Conservation (phyloP, 106 monocot species). For the Allium fistulosum region DNA sequence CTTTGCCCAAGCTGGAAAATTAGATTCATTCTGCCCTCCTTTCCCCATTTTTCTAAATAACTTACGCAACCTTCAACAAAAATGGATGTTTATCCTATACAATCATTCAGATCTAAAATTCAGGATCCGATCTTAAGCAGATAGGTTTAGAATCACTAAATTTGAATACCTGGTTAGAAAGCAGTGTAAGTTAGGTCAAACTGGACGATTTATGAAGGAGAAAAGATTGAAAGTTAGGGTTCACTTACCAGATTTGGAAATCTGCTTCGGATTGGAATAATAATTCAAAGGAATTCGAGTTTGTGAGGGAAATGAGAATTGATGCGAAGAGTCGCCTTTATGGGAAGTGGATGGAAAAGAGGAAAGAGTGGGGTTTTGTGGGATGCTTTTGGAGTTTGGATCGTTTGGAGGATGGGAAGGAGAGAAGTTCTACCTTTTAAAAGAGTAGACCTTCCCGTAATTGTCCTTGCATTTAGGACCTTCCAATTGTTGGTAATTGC, state of each 20-base stretch:
- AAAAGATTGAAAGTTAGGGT: background rate
- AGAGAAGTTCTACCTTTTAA: too few species aligned
- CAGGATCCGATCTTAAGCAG: background rate
- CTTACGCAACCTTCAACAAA: background rate
- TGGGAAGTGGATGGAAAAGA: too few species aligned
- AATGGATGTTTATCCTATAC: background rate
- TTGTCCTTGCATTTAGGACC: too few species aligned
- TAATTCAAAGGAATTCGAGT: too few species aligned
- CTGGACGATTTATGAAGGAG: background rate
- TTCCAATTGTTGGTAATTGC: too few species aligned
- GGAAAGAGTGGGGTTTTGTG: too few species aligned
- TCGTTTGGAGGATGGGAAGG: too few species aligned
- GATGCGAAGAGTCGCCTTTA: too few species aligned
- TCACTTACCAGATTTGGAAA: conserved; percentile 4
- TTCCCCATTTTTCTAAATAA: conserved; percentile 29
- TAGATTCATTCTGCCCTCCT: conserved; percentile 34
- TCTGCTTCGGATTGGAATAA: background rate
- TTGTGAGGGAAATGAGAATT: too few species aligned
- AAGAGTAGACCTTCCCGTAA: too few species aligned
- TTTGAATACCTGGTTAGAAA: background rate
- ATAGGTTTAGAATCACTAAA: background rate
- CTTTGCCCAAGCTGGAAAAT: conserved; percentile 76
- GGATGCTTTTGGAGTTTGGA: too few species aligned
- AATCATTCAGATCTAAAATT: too few species aligned
- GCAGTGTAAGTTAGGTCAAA: background rate